phyloP scores from a whole-genome alignment of 179 eudicot species.

The Beta lomatogona region DNA sequence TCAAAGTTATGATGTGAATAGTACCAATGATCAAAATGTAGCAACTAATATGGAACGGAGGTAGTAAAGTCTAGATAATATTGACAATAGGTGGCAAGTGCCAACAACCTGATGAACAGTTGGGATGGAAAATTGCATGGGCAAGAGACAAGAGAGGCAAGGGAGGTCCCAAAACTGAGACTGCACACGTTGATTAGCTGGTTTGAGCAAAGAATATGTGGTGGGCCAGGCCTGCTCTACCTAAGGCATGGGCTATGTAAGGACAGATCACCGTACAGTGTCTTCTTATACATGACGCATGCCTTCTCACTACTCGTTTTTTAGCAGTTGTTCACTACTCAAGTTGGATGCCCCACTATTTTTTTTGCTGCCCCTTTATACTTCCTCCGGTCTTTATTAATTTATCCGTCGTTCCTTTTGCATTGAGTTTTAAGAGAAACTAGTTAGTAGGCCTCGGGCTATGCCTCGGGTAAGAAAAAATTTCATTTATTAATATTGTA shows the following conservation, averaged over 20 bases:
- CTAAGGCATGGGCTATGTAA: not conserved
- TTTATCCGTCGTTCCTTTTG: too few relatives aligned
- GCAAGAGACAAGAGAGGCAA: not conserved
- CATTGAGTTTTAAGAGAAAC: too few relatives aligned
- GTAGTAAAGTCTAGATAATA: too few relatives aligned
- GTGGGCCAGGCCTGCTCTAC: not conserved
- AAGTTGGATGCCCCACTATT: not conserved
- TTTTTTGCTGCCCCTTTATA: not conserved
- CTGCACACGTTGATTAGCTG: conserved; percentile 4
- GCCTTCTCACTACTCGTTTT: not conserved
- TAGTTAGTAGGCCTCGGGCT: too few relatives aligned
- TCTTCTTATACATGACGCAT: not conserved
- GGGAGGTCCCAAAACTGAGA: conserved; percentile 2
- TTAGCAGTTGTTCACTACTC: not conserved
- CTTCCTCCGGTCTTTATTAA: too few relatives aligned
- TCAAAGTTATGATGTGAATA: too few relatives aligned
- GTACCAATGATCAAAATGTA: too few relatives aligned
- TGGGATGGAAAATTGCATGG: not conserved
- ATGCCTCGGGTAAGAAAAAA: too few relatives aligned
- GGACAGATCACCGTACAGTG: conserved; percentile 24
- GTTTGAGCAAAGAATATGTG: not conserved
- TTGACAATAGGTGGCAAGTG: too few relatives aligned
- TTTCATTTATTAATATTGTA: too few relatives aligned
- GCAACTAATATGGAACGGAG: too few relatives aligned
- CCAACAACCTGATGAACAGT: too few relatives aligned